Percentiles rank a stretch among this genome's conserved stretches.
Evolutionary conservation across 352 stramenopile species (phyloP).

Genomic region (Globisporangium rhizosaccharum): DNA sequence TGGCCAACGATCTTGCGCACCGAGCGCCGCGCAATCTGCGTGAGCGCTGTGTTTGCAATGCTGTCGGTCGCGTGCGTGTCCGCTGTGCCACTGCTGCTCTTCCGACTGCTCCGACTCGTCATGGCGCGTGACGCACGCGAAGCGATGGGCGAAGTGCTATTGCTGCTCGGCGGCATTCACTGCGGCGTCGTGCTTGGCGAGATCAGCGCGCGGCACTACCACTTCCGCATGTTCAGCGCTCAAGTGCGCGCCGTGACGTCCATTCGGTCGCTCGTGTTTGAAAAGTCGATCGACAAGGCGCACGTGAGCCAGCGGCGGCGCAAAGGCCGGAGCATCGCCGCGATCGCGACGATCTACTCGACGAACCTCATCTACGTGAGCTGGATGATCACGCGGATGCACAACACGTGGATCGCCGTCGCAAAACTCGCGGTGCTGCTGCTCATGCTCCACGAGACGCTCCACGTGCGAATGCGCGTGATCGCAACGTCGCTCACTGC

Average conservation of each 20-base stretch:
- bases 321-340: conserved; percentile 26
- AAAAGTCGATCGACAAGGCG: conserved; percentile 27
- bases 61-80: conserved; percentile 18
- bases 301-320: conserved; percentile 18
- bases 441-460: conserved; percentile 21
- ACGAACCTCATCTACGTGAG: conserved; percentile 28
- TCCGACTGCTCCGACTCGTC: conserved; percentile 21
- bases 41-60: conserved; percentile 12
- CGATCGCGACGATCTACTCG: conserved; percentile 38
- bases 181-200: conserved; percentile 21
- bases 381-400: conserved; percentile 26
- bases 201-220: conserved; percentile 25
- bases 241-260: conserved; percentile 25
- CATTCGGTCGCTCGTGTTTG: conserved; percentile 31
- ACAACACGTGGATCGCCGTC: conserved; percentile 30
- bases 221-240: conserved; percentile 28
- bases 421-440: conserved; percentile 26
- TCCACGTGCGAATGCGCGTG: conserved; percentile 21
- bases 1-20: conserved; percentile 20
- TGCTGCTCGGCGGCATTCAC: conserved; percentile 29
- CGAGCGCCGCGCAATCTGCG: conserved; percentile 23
- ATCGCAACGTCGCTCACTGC: conserved; percentile 19
- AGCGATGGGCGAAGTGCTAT: conserved; percentile 15
- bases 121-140: conserved; percentile 13
- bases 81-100: conserved; percentile 26